Base-by-base conservation (phyloP, 495 filamentous ascomycete species). In the Penicillium verhagenii region DNA sequence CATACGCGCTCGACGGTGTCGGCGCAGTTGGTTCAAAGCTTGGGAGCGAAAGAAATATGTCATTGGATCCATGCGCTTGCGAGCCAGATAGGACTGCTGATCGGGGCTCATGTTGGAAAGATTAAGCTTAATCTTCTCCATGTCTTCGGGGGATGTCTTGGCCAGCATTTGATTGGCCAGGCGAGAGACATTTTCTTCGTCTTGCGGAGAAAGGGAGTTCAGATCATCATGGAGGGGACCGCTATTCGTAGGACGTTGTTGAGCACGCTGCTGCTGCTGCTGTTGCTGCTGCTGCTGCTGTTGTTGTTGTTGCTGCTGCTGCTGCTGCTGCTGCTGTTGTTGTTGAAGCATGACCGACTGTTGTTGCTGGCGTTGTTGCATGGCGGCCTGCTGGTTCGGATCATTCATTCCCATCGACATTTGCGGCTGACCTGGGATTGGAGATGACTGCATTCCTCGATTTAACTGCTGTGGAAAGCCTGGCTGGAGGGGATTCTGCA, bases 381-480 rank as follows among this genome's bases (percentile, higher is more conserved):
- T 65, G 10, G 68, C 63, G 28, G 63, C 62, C 52, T 73, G 78
- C 54, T 69, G 78, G 50, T 56, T 75, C 21, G 69, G 64, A 19
- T 72, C 69, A 46, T 74, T 77, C 67, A 78, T 77, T 18, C 71
- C 74, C 75, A 76, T 77, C 29, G 60, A 56, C 67, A 75, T 72
- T 23, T 68, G 70, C 42, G 74, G 73, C 48, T 73, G 76, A 29
- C 63, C 68, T 3, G 76, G 69, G 33, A 82, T 71, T 3, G 76
- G 77, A 7, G 81, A 82, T 0, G 78, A 59, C 53, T 83, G 81
- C 72, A 84, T 75, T 26, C 58, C 76, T 8, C 71, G 74, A 50
- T 77, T 80, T 59, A 84, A 69, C 40, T 83, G 82, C 13, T 74
- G 76, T 6, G 76, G 71, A 47, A 83, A 82, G 23, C 60, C 69